Evolutionary conservation across 257 asterid species (phyloP).

Genomic region (Capsicum pubescens): DNA sequence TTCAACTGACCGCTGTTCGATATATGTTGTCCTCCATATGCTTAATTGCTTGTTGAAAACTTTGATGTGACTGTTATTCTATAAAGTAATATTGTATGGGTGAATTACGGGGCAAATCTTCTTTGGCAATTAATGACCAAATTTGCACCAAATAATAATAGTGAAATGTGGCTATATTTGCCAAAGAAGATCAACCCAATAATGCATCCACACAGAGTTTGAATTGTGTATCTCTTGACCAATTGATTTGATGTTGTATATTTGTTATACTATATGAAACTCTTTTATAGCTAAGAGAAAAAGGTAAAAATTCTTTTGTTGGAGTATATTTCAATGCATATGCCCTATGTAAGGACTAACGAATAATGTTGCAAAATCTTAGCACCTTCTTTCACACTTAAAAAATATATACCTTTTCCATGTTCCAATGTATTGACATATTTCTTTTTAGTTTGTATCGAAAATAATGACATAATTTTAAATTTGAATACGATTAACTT

Average conservation of each 20-base stretch:
- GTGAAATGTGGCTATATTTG: slow-evolving; percentile 8
- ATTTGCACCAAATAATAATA: not conserved
- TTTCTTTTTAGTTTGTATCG: not conserved
- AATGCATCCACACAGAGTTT: slow-evolving; percentile 24
- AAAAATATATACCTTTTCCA: not conserved
- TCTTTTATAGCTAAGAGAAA: not conserved
- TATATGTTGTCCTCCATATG: too few relatives aligned
- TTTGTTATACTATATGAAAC: not conserved
- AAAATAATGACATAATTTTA: not conserved
- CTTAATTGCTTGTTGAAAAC: too few relatives aligned
- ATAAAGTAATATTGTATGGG: not conserved
- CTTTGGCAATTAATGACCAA: slow-evolving; percentile 31
- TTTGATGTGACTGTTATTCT: too few relatives aligned
- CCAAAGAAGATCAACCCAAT: slow-evolving; percentile 31
- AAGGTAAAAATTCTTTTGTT: not conserved
- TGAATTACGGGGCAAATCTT: slow-evolving; percentile 29
- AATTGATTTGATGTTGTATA: slow-evolving; percentile 23
- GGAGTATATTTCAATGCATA: slow-evolving; percentile 26
- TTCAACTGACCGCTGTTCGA: too few relatives aligned
- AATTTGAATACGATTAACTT: not conserved
- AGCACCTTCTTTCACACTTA: not conserved
- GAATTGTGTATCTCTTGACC: not conserved
- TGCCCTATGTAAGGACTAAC: not conserved
- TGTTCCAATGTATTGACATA: not conserved
- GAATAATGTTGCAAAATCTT: not conserved